Evolutionary conservation across 2,329 filamentous ascomycete genomes (phyloP).

Genomic region (Cladosporium cucumerinum): DNA sequence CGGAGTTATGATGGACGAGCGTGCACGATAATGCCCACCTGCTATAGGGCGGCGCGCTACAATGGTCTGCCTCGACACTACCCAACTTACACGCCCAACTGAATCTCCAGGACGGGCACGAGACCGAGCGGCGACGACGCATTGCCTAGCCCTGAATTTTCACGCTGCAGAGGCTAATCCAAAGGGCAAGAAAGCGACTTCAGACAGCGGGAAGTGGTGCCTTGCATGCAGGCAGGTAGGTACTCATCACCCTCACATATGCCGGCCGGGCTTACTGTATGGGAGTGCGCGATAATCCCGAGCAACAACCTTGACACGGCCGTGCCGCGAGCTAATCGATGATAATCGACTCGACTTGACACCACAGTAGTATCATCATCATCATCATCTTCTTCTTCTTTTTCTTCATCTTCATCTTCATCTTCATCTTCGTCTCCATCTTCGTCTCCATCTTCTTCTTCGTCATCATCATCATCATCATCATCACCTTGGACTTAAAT

Average conservation of each 20-base stretch:
- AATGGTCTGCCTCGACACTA: not conserved
- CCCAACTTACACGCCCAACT: not conserved
- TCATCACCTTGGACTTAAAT: not conserved
- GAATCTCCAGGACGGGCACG: not conserved
- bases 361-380: slow-evolving; percentile 6
- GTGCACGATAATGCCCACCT: slow-evolving; percentile 1
- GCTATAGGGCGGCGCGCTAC: not conserved
- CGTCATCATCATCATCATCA: too few relatives aligned
- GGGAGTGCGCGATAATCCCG: not conserved
- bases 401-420: too few relatives aligned
- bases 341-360: not conserved
- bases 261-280: not conserved
- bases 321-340: slow-evolving; percentile 1
- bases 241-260: too few relatives aligned
- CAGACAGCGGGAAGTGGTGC: too few relatives aligned
- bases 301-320: not conserved
- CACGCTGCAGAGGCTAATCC: not conserved
- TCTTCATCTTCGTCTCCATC: too few relatives aligned
- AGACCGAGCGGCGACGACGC: not conserved
- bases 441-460: too few relatives aligned
- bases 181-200: not conserved
- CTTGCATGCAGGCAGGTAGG: not conserved
- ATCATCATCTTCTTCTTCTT: too few relatives aligned
- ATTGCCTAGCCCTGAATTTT: slow-evolving; percentile 12
- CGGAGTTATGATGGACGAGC: not conserved